Evolutionary conservation across 495 filamentous ascomycete genomes (phyloP), one percentile per base, ranked within the genome.

Genomic region (Neurospora sublineolata): DNA sequence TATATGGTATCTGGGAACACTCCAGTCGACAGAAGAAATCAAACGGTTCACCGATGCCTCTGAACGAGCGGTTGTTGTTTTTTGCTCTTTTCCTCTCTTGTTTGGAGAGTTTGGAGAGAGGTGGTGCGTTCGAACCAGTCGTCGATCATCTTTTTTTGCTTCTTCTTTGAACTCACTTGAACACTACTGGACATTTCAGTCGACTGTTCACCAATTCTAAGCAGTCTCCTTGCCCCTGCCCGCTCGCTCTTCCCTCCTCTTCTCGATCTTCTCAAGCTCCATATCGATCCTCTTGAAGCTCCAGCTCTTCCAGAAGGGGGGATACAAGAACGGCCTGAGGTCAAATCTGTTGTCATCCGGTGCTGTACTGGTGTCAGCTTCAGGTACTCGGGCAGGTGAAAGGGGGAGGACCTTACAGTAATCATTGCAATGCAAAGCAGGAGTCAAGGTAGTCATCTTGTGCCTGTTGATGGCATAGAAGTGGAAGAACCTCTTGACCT

Each of bases 401-500:
- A 6, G 3, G 3, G 30, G 30, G 4, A 33, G 3, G 4, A 6
- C 3, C 75, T 72, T 68, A 75, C 75, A 79, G 68, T 81, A 81
- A n/a, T 77, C 74, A 46, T 80, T 79, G 67, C 77, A 79, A 37
- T 82, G 80, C 1, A 81, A 46, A 2, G 83, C 83, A 10, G 90
- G 90, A 2, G 90, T 92, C 4, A 91, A 72, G 0, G 85, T 85
- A 1, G 88, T 91, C 84, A 87, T 87, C 80, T 93, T 93, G 73
- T 92, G 89, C 3, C 91, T 81, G 73, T 82, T 85, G 41, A 85
- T 82, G 9, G 83, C 84, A 77, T 89, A 91, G 73, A 82, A 89
- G 74, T 86, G 87, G 80, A 88, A 89, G 81, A 96, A 96, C 16
- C 83, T 81, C 72, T 87, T 84, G 5, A 90, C 88, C 79, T 93